phyloP scores from a whole-genome alignment of 1,139 yeast species.

The Suhomyces guaymorum region DNA sequence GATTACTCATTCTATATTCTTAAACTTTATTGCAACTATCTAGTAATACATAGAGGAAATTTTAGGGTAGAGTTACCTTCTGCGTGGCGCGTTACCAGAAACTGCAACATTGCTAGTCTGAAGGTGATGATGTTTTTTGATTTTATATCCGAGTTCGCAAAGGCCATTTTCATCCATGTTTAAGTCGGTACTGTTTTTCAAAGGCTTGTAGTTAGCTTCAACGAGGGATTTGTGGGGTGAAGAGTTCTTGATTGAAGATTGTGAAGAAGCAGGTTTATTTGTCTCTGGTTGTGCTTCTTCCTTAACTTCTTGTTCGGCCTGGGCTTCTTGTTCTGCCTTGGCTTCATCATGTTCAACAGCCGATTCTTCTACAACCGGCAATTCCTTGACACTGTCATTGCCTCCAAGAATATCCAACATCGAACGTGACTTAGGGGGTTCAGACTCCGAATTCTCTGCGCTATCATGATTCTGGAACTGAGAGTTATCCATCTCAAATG shows the following conservation, averaged over 20 bases:
- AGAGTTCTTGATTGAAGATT: slow-evolving; percentile 3
- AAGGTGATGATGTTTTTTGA: slow-evolving; percentile 47
- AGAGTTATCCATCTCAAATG: slow-evolving; percentile 2
- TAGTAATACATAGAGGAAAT: slow-evolving; percentile 1
- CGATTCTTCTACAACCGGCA: slow-evolving; percentile 28
- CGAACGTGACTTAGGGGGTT: slow-evolving; percentile 12
- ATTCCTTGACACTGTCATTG: slow-evolving; percentile 6
- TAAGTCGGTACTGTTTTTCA: slow-evolving; percentile 18
- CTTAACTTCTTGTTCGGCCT: not conserved
- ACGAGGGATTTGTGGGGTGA: slow-evolving; percentile 6
- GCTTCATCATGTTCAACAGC: slow-evolving; percentile 4
- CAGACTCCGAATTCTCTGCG: slow-evolving; percentile 4
- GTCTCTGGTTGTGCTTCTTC: not conserved
- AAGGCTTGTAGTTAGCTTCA: slow-evolving; percentile 3
- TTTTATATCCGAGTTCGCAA: slow-evolving; percentile 47
- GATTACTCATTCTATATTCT: no score
- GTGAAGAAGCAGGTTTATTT: slow-evolving; percentile 3
- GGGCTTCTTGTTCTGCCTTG: slow-evolving; percentile 1
- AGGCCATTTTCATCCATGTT: slow-evolving; percentile 34
- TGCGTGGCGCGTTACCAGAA: slow-evolving; percentile 27
- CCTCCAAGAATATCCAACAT: slow-evolving; percentile 17
- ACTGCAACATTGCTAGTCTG: slow-evolving; percentile 39
- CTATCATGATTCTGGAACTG: not conserved
- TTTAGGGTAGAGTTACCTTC: slow-evolving; percentile 4
- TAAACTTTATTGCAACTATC: no score